Conservation (phyloP, 768 basidiomycete genomes). For the Lentinus tigrinus region DNA sequence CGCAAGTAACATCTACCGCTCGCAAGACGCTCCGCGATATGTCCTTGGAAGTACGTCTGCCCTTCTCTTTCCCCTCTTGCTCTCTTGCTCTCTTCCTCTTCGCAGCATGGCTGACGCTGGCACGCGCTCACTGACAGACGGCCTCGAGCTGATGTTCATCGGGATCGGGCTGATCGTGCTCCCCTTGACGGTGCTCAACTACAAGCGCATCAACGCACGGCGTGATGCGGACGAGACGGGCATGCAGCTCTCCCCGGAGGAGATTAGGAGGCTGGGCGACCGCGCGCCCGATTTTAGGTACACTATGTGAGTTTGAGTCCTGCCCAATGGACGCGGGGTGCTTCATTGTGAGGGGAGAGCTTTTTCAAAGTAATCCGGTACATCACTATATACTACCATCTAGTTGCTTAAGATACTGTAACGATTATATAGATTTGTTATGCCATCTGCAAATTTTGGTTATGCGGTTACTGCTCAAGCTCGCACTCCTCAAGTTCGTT, state of each 20-base stretch:
- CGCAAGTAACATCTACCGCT: constrained; percentile 61
- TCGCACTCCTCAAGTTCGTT: too few relatives aligned
- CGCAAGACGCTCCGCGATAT: constrained; percentile 58
- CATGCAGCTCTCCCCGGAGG: constrained; percentile 20
- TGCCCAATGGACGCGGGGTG: too few relatives aligned
- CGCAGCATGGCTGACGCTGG: neutral
- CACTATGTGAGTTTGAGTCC: constrained; percentile 37
- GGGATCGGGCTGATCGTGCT: constrained; percentile 57
- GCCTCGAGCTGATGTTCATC: constrained; percentile 63
- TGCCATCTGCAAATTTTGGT: too few relatives aligned
- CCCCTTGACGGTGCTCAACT: constrained; percentile 47
- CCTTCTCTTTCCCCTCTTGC: too few relatives aligned
- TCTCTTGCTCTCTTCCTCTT: neutral
- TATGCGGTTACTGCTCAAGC: too few relatives aligned
- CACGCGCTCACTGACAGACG: constrained; percentile 39
- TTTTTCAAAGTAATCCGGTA: too few relatives aligned
- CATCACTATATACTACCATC: too few relatives aligned
- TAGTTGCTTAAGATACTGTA: too few relatives aligned
- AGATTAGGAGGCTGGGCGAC: constrained; percentile 48
- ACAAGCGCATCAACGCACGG: constrained; percentile 53
- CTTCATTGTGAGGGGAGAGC: too few relatives aligned
- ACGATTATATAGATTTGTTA: too few relatives aligned
- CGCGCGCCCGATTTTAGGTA: constrained; percentile 63
- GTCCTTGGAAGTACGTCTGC: constrained; percentile 58
- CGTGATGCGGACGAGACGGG: constrained; percentile 43